These are phyloP conservation scores for Pichia sp. DNA, from an alignment of 1,139 yeast species.

Conservation along the genomic window DNA sequence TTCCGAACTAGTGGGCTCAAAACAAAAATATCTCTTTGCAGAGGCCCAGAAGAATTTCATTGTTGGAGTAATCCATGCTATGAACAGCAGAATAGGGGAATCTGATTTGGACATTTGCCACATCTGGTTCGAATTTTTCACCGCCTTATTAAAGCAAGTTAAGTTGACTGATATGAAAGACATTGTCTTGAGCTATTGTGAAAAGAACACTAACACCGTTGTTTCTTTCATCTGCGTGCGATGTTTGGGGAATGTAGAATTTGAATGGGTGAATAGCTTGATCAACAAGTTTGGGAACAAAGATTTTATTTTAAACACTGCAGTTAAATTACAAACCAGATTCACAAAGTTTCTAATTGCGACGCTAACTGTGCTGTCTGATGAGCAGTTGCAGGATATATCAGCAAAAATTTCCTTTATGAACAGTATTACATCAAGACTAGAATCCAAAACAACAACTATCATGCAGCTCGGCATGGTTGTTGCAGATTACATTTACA, in stretches of 20 bases:
- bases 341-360: conserved; percentile 21
- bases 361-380: conserved; percentile 12
- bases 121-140: conserved; percentile 1
- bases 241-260: not conserved
- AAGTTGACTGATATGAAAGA: not conserved
- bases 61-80: not conserved
- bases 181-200: conserved; percentile 3
- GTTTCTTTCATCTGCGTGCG: conserved; percentile 12
- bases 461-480: conserved; percentile 30
- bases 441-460: conserved; percentile 27
- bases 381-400: conserved; percentile 14
- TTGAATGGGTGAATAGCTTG: not conserved
- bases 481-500: conserved; percentile 28
- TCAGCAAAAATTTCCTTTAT: conserved; percentile 25
- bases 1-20: not conserved
- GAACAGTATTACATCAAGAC: conserved; percentile 26
- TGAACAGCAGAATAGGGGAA: conserved; percentile 4
- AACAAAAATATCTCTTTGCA: conserved; percentile 3
- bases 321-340: conserved; percentile 3
- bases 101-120: not conserved
- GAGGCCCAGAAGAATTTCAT: conserved; percentile 7
- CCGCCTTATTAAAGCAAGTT: not conserved
- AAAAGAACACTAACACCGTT: conserved; percentile 1
- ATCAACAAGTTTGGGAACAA: conserved; percentile 15
- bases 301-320: conserved; percentile 13